Conservation (phyloP, 148 eudicot species). For the Pouteria glomerata region DNA sequence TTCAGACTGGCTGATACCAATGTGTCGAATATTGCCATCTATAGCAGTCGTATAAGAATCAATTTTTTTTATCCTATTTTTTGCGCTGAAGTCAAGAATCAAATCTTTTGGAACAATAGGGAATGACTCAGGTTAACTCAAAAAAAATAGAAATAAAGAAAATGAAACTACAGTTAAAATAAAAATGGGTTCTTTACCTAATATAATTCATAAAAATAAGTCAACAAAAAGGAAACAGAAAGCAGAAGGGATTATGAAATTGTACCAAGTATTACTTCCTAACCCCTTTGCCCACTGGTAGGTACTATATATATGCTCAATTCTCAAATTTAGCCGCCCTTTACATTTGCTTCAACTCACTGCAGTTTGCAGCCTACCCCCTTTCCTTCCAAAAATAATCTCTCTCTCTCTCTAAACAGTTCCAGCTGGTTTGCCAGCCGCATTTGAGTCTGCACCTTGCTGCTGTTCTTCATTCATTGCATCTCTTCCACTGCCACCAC, state of each 20-base stretch:
- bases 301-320: too few species aligned
- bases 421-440: slow-evolving; percentile 10
- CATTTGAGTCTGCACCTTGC: slow-evolving; percentile 6
- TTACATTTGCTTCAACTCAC: slow-evolving; percentile 36
- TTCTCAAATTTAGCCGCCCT: slow-evolving; percentile 24
- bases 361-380: slow-evolving; percentile 20
- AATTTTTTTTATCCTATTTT: too few species aligned
- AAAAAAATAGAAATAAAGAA: neutral
- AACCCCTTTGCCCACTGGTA: slow-evolving; percentile 14
- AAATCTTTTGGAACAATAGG: too few species aligned
- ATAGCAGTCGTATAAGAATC: too few species aligned
- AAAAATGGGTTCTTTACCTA: slow-evolving; percentile 3
- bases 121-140: too few species aligned
- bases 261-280: neutral
- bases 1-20: too few species aligned
- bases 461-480: slow-evolving; percentile 13
- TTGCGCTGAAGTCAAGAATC: too few species aligned
- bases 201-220: slow-evolving; percentile 9
- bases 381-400: neutral
- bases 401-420: slow-evolving; percentile 13
- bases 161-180: neutral
- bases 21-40: too few species aligned
- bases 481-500: slow-evolving; percentile 1
- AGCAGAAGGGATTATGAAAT: slow-evolving; percentile 14
- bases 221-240: slow-evolving; percentile 22